Evolutionary conservation across 495 filamentous ascomycete genomes (phyloP), one percentile per base, ranked within the genome.

Genomic region (Astrothelium subdiscretum): DNA sequence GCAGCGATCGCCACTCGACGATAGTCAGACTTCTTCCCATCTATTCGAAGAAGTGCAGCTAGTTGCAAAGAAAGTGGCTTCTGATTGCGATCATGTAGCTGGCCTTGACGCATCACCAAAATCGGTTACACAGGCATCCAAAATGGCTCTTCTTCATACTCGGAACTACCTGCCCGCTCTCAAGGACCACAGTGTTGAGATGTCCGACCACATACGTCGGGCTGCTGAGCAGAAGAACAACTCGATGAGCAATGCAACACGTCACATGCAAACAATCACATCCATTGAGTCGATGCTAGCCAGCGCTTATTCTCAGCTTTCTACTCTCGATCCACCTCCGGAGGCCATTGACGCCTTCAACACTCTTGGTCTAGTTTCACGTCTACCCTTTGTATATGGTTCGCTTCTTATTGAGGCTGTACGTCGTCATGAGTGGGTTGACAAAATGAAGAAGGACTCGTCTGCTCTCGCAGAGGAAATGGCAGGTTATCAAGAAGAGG

Each of bases 381-480:
- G 89, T 58, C 80, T 97, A 61, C 95, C 94, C 10, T 83, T 86
- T 61, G 80, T 91, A 29, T 99, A 99, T 71, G 92, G 94, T 1
- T 90, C 89, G 0, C 85, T 95, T 29, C 75, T 95, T 15, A 80
- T 91, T 18, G 94, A 99, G 70, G 86, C 90, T 27, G 81, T 96
- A 52, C 83, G 87, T 60, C 86, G 94, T 12, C 86, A 83, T 40
- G 92, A 97, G 75, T 99, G 94, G 90, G 83, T 81, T 10, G 87
- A 92, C 26, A 97, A 95, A 73, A 85, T 97, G 70, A 87, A 85
- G 66, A 79, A 81, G 5, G 92, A 97, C 65, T 91, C 91, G 1
- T 81, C 88, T 18, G 87, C 86, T 2, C 74, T 97, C 32, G 89
- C 90, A 6, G 92, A 97, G 70, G 94, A 97, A 66, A 88, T 97